Conservation (phyloP, 345 rosid species). For the Hibiscus syriacus region DNA sequence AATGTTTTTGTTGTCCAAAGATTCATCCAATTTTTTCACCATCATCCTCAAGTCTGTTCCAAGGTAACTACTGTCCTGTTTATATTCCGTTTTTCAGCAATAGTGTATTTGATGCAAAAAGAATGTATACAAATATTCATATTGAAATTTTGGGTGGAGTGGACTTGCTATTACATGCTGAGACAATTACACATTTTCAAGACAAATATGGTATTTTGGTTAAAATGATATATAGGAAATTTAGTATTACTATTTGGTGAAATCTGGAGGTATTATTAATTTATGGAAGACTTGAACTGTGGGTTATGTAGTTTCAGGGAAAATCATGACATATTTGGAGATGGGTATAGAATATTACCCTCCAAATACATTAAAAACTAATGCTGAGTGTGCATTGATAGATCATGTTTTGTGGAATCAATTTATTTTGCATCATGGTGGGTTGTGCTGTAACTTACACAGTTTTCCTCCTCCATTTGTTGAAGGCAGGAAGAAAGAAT, state of each 20-base stretch:
- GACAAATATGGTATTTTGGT: background rate
- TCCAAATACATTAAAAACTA: background rate
- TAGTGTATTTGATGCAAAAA: constrained; percentile 6
- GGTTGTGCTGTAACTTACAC: background rate
- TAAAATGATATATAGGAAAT: too few species aligned
- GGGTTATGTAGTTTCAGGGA: background rate
- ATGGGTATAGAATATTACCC: background rate
- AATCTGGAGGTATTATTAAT: background rate
- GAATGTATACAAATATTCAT: background rate
- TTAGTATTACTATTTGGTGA: background rate
- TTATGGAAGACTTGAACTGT: too few species aligned
- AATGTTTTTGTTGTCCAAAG: constrained; percentile 17
- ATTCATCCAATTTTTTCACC: constrained; percentile 18
- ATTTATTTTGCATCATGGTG: background rate
- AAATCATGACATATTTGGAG: background rate
- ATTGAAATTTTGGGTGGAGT: background rate
- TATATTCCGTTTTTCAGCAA: background rate
- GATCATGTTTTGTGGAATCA: too few species aligned
- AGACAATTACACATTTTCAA: background rate
- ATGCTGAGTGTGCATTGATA: background rate
- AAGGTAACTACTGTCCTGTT: constrained; percentile 27
- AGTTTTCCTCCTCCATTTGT: background rate
- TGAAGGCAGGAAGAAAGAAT: background rate
- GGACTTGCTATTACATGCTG: background rate
- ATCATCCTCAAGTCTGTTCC: constrained; percentile 14